These are phyloP conservation scores for Monilinia vaccinii-corymbosi DNA, from an alignment of 2,329 filamentous ascomycete genomes.

Conservation along the genomic window DNA sequence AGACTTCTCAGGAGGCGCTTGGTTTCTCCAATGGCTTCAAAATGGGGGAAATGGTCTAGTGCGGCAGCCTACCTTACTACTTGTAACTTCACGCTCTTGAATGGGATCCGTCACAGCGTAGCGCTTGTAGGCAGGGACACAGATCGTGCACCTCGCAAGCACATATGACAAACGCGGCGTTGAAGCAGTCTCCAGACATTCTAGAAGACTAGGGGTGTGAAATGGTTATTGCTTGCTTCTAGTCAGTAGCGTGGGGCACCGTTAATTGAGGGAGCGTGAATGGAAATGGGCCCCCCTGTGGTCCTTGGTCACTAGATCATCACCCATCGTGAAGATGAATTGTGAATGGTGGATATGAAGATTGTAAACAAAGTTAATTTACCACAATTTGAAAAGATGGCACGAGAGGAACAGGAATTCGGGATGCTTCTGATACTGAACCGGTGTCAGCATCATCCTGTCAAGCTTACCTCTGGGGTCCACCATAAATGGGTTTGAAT, in stretches of 20 bases:
- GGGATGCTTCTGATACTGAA: not conserved
- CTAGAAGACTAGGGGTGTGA: not conserved
- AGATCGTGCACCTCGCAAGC: not conserved
- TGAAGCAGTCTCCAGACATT: not conserved
- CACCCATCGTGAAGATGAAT: not conserved
- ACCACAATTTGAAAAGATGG: not conserved
- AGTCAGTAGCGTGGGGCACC: not conserved
- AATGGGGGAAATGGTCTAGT: not conserved
- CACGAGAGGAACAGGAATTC: not conserved
- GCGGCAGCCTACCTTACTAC: conserved; percentile 1
- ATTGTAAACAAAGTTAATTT: conserved; percentile 5
- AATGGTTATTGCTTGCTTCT: not conserved
- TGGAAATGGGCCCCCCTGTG: conserved; percentile 2
- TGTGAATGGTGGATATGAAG: not conserved
- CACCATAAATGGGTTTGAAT: not conserved
- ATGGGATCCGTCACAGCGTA: not conserved
- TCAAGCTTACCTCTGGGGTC: not conserved
- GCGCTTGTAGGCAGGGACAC: not conserved
- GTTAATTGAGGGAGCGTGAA: conserved; percentile 2
- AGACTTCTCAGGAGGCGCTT: not conserved
- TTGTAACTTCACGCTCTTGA: not conserved
- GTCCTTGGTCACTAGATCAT: conserved; percentile 1
- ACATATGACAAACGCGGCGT: conserved; percentile 3
- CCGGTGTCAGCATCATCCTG: not conserved
- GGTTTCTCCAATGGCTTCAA: not conserved